Conservation (phyloP, 495 filamentous ascomycete genomes). For the Immersiella caudata region DNA sequence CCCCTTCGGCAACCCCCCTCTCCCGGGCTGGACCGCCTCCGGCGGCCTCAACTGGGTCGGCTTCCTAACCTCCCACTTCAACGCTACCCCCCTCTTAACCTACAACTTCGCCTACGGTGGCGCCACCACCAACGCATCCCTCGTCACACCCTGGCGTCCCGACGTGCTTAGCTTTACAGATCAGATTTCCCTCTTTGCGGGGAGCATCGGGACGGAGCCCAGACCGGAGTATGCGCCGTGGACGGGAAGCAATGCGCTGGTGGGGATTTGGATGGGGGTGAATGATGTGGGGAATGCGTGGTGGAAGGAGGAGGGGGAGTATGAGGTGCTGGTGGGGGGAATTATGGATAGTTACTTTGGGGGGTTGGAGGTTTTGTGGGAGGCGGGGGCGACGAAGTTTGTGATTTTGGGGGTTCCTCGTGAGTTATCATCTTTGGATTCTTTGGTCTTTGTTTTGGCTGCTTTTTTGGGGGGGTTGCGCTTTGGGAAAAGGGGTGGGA, state of each 20-base stretch:
- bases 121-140: slow-evolving; percentile 65
- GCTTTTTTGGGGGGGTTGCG: neutral
- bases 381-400: slow-evolving; percentile 71
- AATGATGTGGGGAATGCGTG: slow-evolving; percentile 77
- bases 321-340: slow-evolving; percentile 48
- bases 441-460: neutral
- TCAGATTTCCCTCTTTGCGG: slow-evolving; percentile 58
- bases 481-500: too few relatives aligned
- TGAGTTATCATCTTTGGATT: slow-evolving; percentile 28
- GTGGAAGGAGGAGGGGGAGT: slow-evolving; percentile 46
- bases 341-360: slow-evolving; percentile 63
- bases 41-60: slow-evolving; percentile 71
- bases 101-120: slow-evolving; percentile 74
- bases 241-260: slow-evolving; percentile 62
- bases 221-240: slow-evolving; percentile 54
- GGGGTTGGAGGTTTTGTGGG: slow-evolving; percentile 61
- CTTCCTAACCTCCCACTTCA: slow-evolving; percentile 65
- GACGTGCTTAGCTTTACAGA: slow-evolving; percentile 61
- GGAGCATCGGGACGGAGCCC: slow-evolving; percentile 30
- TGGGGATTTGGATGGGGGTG: slow-evolving; percentile 76
- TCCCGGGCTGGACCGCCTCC: slow-evolving; percentile 61
- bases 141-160: slow-evolving; percentile 52
- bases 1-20: slow-evolving; percentile 75
- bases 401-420: slow-evolving; percentile 74
- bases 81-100: slow-evolving; percentile 58